Evolutionary conservation across 805 yeast species (phyloP).

Genomic region (Teunomyces panamensis): DNA sequence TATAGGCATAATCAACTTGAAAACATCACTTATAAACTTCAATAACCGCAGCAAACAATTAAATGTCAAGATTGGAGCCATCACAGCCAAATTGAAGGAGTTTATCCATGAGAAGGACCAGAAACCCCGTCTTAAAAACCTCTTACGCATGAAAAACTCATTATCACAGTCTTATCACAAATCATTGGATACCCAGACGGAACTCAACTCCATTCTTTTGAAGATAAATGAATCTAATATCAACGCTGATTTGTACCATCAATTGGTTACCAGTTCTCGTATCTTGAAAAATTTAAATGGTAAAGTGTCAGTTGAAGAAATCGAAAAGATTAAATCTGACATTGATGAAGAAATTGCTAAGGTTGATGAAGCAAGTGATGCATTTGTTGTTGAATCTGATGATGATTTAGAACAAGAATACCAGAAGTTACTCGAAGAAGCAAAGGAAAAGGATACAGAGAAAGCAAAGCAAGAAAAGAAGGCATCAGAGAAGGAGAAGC

Average conservation of each 20-base stretch:
- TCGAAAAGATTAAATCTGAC: conserved; percentile 25
- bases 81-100: conserved; percentile 15
- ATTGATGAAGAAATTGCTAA: conserved; percentile 28
- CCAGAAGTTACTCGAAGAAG: conserved; percentile 18
- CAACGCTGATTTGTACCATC: conserved; percentile 23
- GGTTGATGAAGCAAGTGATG: conserved; percentile 26
- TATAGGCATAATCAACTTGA: conserved; percentile 26
- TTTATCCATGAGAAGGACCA: conserved; percentile 13
- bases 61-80: conserved; percentile 16
- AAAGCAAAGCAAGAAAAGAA: neutral
- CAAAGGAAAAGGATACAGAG: neutral
- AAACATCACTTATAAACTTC: conserved; percentile 17
- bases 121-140: conserved; percentile 15
- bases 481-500: neutral
- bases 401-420: conserved; percentile 32
- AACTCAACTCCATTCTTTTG: conserved; percentile 21
- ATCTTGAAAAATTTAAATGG: conserved; percentile 28
- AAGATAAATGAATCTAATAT: conserved; percentile 36
- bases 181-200: conserved; percentile 14
- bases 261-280: conserved; percentile 23
- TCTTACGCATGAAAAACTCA: conserved; percentile 14
- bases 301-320: conserved; percentile 22
- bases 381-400: conserved; percentile 17
- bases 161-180: conserved; percentile 16
- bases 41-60: conserved; percentile 16